Conservation (phyloP, 306 rosid genomes). For the Malus sylvestris region DNA sequence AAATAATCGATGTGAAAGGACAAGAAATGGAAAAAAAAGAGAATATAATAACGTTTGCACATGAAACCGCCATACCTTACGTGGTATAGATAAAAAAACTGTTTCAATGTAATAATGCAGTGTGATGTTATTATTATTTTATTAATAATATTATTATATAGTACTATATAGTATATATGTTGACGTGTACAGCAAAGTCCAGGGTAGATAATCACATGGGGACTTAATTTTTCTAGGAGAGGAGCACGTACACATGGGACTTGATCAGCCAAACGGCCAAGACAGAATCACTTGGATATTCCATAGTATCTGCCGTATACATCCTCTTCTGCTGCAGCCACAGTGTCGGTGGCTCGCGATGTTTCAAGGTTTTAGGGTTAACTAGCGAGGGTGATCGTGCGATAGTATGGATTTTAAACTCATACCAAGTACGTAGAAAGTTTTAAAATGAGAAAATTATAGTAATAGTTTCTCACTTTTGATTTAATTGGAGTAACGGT, state of each 20-base stretch:
- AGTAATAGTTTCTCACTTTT: no score
- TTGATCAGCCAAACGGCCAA: conserved; percentile 16
- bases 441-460: no score
- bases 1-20: not conserved
- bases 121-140: not conserved
- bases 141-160: not conserved
- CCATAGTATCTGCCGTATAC: conserved; percentile 18
- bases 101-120: not conserved
- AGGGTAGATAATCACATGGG: conserved; percentile 49
- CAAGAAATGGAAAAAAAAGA: not conserved
- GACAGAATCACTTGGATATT: conserved; percentile 24
- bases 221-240: not conserved
- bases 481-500: no score
- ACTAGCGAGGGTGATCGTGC: no score
- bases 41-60: not conserved
- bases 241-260: not conserved
- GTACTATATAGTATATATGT: not conserved
- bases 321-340: conserved; percentile 2
- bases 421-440: no score
- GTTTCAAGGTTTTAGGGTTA: not conserved
- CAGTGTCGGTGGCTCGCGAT: not conserved
- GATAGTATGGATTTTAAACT: no score
- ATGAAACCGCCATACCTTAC: not conserved
- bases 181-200: conserved; percentile 34
- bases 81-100: not conserved